Percentiles rank a stretch among this genome's conserved stretches.
phyloP scores from a whole-genome alignment of 2,329 filamentous ascomycete genomes.

The Colletotrichum lentis region DNA sequence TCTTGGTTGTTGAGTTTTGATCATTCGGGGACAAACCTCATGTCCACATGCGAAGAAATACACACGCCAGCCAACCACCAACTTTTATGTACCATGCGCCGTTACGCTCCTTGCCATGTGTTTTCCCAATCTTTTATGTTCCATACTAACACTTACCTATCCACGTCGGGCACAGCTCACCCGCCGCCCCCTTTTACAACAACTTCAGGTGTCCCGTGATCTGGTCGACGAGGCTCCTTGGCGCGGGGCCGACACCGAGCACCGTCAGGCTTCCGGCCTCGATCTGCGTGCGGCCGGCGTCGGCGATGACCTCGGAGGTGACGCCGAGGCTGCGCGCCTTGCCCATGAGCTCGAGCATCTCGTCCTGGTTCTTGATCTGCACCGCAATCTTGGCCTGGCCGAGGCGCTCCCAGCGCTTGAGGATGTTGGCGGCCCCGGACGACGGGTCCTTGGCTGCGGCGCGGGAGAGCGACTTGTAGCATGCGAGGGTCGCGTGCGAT shows the following conservation, averaged over 20 bases:
- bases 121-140: constrained; percentile 29
- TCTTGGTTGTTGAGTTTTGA: not conserved
- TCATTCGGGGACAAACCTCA: not conserved
- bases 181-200: constrained; percentile 59
- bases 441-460: constrained; percentile 60
- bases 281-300: constrained; percentile 98
- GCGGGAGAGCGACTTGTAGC: constrained; percentile 83
- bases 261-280: constrained; percentile 92
- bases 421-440: constrained; percentile 66
- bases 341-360: constrained; percentile 76
- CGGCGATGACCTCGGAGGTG: constrained; percentile 88
- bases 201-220: constrained; percentile 88
- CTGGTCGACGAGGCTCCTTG: constrained; percentile 84
- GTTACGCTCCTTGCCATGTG: constrained; percentile 23
- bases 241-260: constrained; percentile 81
- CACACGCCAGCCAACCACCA: constrained; percentile 20
- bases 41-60: constrained; percentile 19
- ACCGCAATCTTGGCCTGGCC: constrained; percentile 96
- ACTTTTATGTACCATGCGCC: constrained; percentile 37
- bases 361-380: constrained; percentile 86
- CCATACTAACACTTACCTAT: not conserved
- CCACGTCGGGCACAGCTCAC: not conserved
- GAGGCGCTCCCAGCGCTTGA: constrained; percentile 83
- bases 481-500: constrained; percentile 94
- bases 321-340: constrained; percentile 84